Conservation (phyloP, 139 green algal species). For the Chlorella sp. region DNA sequence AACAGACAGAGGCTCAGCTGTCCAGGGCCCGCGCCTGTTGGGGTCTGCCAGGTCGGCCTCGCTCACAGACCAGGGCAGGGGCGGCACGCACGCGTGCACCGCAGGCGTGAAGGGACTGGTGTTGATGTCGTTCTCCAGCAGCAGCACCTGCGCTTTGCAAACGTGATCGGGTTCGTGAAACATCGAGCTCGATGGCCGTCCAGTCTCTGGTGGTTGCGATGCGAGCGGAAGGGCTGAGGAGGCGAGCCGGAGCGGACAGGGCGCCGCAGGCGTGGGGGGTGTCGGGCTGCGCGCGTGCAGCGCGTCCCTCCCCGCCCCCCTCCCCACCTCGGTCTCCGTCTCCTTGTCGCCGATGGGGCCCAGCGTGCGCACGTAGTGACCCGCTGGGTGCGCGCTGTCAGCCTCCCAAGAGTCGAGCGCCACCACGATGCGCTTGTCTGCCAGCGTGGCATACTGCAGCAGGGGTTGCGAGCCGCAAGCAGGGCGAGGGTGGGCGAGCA, state of each 20-base stretch:
- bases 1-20: too few relatives aligned
- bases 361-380: slow-evolving; percentile 86
- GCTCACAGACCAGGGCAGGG: slow-evolving; percentile 84
- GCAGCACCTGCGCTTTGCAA: slow-evolving; percentile 76
- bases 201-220: too few relatives aligned
- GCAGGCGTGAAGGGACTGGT: slow-evolving; percentile 83
- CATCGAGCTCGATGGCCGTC: neutral
- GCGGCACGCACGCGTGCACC: slow-evolving; percentile 93
- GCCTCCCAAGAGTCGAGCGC: slow-evolving; percentile 79
- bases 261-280: too few relatives aligned
- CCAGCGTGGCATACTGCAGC: slow-evolving; percentile 71
- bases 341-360: slow-evolving; percentile 78
- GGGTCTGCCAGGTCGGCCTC: slow-evolving; percentile 54
- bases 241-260: too few relatives aligned
- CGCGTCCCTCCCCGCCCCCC: too few relatives aligned
- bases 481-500: too few relatives aligned
- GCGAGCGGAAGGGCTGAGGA: too few relatives aligned
- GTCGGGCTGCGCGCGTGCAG: too few relatives aligned
- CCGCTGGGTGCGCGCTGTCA: slow-evolving; percentile 68
- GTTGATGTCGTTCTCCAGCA: slow-evolving; percentile 92
- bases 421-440: slow-evolving; percentile 87
- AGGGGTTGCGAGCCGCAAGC: too few relatives aligned
- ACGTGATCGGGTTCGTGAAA: too few relatives aligned
- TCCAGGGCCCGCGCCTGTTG: slow-evolving; percentile 10
- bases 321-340: slow-evolving; percentile 85